Evolutionary conservation across 257 asterid genomes (phyloP), one percentile per base, ranked within the genome.

Genomic region (Ajuga chamaepitys): DNA sequence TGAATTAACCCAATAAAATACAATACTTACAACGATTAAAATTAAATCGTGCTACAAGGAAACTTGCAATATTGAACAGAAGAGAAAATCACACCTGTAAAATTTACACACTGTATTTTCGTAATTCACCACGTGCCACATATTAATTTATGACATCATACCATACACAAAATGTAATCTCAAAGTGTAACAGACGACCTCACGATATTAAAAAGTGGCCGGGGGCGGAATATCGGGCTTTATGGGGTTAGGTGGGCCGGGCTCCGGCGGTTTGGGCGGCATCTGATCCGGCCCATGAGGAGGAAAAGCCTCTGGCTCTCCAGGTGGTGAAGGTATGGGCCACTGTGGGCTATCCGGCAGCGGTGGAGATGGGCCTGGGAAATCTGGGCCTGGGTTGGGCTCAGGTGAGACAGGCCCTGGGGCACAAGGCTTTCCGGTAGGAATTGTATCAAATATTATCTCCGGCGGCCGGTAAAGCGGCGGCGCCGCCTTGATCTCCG

Each of bases 281-380:
- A 50, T 35, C 6, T 38, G 67, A 32, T 77, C 81, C n/a, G 82
- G 83, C 58, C 78, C 77, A 4, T 58, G 69, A 1, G 79, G 83
- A 0, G 75, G 72, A 44, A 67, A 67, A 11, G 22, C 30, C 35
- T 67, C 72, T 0, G 72, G 72, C 51, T 10, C 17, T 48, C 59
- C 38, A 11, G 72, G 70, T 2, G 77, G 81, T 2, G 77, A 63
- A 1, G 79, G 81, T 4, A 44, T 7, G 1, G 81, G 83, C 7
- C 77, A 80, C 58, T 4, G 61, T 25, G 91, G 88, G 24, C 78
- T 72, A 7, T 85, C 87, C 3, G 76, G 84, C 46, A 0, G 3
- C 4, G 80, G 88, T 2, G 83, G 80, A 2, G 81, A 68, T 4
- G 77, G 91, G 30, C 5, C 75, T 3, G 86, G 88, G 50, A 76